These are phyloP conservation scores for Clavispora carvajalis DNA, from an alignment of 805 yeast genomes.

Conservation along the genomic window DNA sequence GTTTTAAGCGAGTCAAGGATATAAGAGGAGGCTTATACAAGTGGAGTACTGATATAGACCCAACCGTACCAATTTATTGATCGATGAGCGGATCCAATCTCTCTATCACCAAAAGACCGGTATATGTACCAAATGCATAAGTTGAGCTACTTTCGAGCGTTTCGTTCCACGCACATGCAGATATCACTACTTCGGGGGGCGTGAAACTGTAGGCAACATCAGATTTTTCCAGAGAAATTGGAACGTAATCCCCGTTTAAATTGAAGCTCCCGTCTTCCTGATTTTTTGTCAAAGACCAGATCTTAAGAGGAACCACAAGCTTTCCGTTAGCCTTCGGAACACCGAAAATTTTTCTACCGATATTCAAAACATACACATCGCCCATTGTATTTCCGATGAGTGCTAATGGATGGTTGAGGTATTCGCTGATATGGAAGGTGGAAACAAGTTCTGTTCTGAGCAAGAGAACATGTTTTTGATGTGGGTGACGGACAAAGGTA, in stretches of 20 bases:
- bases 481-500: constrained; percentile 27
- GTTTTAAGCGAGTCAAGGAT: constrained; percentile 52
- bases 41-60: constrained; percentile 63
- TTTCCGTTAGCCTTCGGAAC: constrained; percentile 31
- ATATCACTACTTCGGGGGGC: constrained; percentile 47
- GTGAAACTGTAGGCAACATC: constrained; percentile 27
- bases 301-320: constrained; percentile 36
- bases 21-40: constrained; percentile 70
- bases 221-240: constrained; percentile 25
- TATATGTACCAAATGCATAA: constrained; percentile 48
- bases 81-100: constrained; percentile 24
- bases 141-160: constrained; percentile 35
- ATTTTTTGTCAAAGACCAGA: constrained; percentile 24
- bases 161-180: constrained; percentile 57
- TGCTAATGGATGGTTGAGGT: constrained; percentile 34
- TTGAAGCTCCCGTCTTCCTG: constrained; percentile 5
- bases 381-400: constrained; percentile 33
- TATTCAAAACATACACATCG: constrained; percentile 30
- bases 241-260: constrained; percentile 23
- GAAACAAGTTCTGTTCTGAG: constrained; percentile 29
- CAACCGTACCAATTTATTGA: constrained; percentile 14
- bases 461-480: constrained; percentile 27
- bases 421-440: constrained; percentile 23
- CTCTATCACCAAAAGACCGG: constrained; percentile 48
- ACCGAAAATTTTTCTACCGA: constrained; percentile 32